A percentile compares a stretch with the other conserved stretches of the same genome.
Conservation (phyloP, 345 rosid genomes). For the Noccaea caerulescens region DNA sequence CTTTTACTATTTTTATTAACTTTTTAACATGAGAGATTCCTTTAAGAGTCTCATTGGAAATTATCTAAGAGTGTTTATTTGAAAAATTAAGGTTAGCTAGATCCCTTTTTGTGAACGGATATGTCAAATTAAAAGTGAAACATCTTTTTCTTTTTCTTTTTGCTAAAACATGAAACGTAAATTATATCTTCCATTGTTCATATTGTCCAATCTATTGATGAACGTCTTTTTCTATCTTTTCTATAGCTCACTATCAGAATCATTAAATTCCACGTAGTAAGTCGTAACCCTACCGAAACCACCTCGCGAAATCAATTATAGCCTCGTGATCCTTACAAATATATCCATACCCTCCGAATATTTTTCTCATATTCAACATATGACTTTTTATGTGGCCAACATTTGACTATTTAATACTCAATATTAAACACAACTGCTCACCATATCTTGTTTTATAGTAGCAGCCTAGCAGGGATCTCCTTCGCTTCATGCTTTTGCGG, state of each 20-base stretch:
- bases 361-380: not conserved
- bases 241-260: not conserved
- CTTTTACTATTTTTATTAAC: too few species aligned
- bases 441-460: not conserved
- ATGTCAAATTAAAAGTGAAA: not conserved
- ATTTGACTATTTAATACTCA: not conserved
- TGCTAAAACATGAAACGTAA: not conserved
- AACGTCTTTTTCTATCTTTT: not conserved
- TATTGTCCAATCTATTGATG: not conserved
- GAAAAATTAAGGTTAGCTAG: not conserved
- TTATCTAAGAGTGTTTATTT: not conserved
- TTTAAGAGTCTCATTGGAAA: too few species aligned
- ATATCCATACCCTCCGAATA: not conserved
- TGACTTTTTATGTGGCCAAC: not conserved
- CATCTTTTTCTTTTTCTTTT: not conserved
- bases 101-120: not conserved
- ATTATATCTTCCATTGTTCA: not conserved
- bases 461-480: not conserved
- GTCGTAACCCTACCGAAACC: not conserved
- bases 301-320: not conserved
- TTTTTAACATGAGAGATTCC: too few species aligned
- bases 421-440: not conserved
- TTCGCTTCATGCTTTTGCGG: not conserved
- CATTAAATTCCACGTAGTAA: not conserved
- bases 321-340: conserved; percentile 10